These are phyloP conservation scores for Nemania sp. DNA, from an alignment of 2,329 filamentous ascomycete species.

Conservation along the genomic window DNA sequence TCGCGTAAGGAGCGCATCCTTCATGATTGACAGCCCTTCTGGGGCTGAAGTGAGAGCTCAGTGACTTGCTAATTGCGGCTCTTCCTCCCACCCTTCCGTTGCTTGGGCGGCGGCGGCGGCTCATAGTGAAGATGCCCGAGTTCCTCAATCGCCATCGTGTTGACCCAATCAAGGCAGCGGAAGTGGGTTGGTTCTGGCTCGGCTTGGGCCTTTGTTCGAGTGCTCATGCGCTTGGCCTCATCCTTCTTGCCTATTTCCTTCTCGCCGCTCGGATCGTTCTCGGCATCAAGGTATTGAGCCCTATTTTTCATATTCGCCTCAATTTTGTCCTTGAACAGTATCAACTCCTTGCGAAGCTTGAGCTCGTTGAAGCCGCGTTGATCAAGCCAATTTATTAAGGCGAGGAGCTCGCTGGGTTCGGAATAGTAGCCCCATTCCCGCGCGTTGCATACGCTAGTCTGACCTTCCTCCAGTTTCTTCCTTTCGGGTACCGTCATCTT, in stretches of 20 bases:
- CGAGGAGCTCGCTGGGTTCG: constrained; percentile 75
- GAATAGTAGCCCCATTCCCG: constrained; percentile 91
- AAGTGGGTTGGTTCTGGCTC: constrained; percentile 51
- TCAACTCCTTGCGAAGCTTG: constrained; percentile 84
- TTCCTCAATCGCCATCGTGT: constrained; percentile 60
- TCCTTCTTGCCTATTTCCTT: constrained; percentile 43
- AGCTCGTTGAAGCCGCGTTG: constrained; percentile 82
- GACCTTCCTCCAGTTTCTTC: constrained; percentile 82
- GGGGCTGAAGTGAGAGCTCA: background rate
- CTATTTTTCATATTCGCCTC: constrained; percentile 79
- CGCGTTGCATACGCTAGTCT: constrained; percentile 75
- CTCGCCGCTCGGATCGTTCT: constrained; percentile 39
- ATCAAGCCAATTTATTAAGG: constrained; percentile 86
- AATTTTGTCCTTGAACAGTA: constrained; percentile 75
- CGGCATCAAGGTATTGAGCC: constrained; percentile 66
- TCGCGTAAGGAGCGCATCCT: no score
- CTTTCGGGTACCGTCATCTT: constrained; percentile 83
- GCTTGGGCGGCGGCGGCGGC: constrained; percentile 54
- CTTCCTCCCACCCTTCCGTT: constrained; percentile 56
- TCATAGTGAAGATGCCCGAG: constrained; percentile 61
- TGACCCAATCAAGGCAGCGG: constrained; percentile 58
- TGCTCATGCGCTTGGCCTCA: constrained; percentile 49
- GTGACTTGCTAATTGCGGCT: constrained; percentile 22
- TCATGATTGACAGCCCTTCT: no score
- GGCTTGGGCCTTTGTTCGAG: constrained; percentile 50